A percentile compares a stretch with the other conserved stretches of the same genome.
phyloP scores from a whole-genome alignment of 495 filamentous ascomycete species.

The Elasticomyces elasticus region DNA sequence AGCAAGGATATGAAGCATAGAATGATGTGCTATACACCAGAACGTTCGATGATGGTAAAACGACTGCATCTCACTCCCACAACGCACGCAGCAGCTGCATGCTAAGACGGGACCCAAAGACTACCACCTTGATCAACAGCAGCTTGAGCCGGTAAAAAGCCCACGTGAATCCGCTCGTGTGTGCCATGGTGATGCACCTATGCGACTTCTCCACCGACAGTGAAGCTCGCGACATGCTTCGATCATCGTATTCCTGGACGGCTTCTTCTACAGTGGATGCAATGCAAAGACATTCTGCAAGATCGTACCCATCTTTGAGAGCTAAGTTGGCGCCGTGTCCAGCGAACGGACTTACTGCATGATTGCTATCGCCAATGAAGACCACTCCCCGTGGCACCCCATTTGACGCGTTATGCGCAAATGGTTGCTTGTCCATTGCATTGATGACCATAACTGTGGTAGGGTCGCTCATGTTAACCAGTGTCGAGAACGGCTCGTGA shows the following conservation, averaged over 20 bases:
- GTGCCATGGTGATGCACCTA: background rate
- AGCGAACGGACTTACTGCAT: background rate
- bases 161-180: background rate
- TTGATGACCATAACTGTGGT: slow-evolving; percentile 25
- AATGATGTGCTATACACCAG: too few species aligned
- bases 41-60: too few species aligned
- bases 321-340: background rate
- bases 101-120: too few species aligned
- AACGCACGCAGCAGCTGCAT: too few species aligned
- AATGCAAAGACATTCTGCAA: background rate
- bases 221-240: background rate
- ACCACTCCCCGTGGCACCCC: background rate
- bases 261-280: background rate
- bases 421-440: slow-evolving; percentile 33
- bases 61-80: too few species aligned
- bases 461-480: slow-evolving; percentile 28
- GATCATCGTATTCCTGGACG: background rate
- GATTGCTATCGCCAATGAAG: background rate
- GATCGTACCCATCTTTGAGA: background rate
- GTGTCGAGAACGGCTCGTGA: slow-evolving; percentile 20
- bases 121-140: too few species aligned
- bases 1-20: too few species aligned
- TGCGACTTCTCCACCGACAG: background rate
- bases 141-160: too few species aligned
- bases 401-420: slow-evolving; percentile 19